These are phyloP conservation scores for Paraconiothyrium sp. DNA, from an alignment of 2,329 filamentous ascomycete species.

Conservation along the genomic window DNA sequence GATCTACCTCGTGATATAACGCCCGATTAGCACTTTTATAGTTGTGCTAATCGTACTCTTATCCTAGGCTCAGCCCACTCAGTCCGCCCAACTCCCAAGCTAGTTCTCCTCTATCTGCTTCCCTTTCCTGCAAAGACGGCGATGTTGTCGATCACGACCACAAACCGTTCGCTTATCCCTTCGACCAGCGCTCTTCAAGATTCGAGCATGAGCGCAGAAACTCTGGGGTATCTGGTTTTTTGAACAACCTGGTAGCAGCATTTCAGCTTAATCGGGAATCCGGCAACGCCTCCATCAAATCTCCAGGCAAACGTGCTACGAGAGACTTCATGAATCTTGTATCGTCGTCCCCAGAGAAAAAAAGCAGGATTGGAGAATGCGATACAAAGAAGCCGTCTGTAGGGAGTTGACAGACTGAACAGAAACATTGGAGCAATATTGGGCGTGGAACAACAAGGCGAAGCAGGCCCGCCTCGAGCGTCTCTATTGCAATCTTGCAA, in stretches of 20 bases:
- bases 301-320: neutral
- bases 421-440: too few relatives aligned
- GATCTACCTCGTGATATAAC: neutral
- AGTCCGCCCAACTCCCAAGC: neutral
- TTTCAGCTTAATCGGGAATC: neutral
- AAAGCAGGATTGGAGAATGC: neutral
- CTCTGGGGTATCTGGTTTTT: neutral
- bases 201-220: neutral
- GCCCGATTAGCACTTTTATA: neutral
- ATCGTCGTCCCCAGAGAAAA: neutral
- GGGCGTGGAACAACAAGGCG: too few relatives aligned
- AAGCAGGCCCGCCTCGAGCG: too few relatives aligned
- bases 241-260: neutral
- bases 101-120: neutral
- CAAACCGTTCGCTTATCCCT: neutral
- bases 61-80: conserved; percentile 9
- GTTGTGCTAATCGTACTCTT: conserved; percentile 10
- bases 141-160: neutral
- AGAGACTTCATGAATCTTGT: neutral
- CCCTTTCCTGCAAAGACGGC: neutral
- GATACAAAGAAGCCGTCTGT: neutral
- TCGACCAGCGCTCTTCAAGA: neutral
- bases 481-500: too few relatives aligned
- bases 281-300: neutral
- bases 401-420: neutral